Evolutionary conservation across 768 basidiomycete species (phyloP).

Genomic region (Hygrophoropsis aurantiaca): DNA sequence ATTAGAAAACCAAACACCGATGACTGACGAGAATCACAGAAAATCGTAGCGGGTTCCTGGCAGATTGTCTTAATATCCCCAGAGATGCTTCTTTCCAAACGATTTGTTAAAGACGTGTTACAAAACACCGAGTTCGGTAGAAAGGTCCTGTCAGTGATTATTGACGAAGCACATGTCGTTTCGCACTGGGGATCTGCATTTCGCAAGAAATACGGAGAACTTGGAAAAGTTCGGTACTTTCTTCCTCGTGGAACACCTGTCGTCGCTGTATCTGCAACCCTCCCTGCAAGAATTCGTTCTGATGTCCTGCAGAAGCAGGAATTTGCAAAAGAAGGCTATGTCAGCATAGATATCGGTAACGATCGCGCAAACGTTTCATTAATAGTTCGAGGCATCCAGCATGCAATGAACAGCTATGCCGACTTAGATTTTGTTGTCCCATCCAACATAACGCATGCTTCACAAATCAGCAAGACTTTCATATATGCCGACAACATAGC

Average conservation of each 20-base stretch:
- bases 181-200: slow-evolving; percentile 38
- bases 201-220: slow-evolving; percentile 28
- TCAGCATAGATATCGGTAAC: slow-evolving; percentile 29
- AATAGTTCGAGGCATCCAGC: slow-evolving; percentile 32
- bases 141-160: slow-evolving; percentile 24
- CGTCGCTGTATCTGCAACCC: slow-evolving; percentile 35
- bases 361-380: slow-evolving; percentile 34
- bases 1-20: neutral
- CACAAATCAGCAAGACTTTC: slow-evolving; percentile 26
- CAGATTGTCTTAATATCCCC: slow-evolving; percentile 36
- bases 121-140: slow-evolving; percentile 18
- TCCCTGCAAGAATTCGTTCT: slow-evolving; percentile 21
- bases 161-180: slow-evolving; percentile 38
- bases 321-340: slow-evolving; percentile 15
- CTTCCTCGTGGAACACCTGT: slow-evolving; percentile 29
- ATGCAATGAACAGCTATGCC: slow-evolving; percentile 29
- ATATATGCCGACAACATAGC: slow-evolving; percentile 31
- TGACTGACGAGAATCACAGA: slow-evolving; percentile 8
- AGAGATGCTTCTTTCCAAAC: slow-evolving; percentile 29
- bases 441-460: neutral
- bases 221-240: slow-evolving; percentile 29
- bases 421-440: slow-evolving; percentile 36
- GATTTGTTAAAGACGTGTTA: slow-evolving; percentile 25
- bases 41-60: slow-evolving; percentile 20
- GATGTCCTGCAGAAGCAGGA: slow-evolving; percentile 30